These are phyloP conservation scores for Gonapodya prolifera DNA, from an alignment of 192 early-diverging fungal species.

Conservation along the genomic window DNA sequence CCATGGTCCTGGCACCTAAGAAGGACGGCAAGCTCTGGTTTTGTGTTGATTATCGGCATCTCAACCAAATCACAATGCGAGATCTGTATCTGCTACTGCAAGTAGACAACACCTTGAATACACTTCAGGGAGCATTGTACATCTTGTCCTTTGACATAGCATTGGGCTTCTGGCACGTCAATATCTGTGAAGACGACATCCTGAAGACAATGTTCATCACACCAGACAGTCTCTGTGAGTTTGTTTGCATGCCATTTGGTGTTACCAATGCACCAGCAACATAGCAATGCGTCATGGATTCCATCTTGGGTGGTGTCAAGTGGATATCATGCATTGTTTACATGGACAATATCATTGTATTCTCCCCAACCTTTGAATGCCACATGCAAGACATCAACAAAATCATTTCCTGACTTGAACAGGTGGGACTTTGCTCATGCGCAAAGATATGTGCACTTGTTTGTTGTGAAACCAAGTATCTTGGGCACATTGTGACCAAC, in stretches of 20 bases:
- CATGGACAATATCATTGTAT: constrained; percentile 30
- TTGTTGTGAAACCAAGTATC: background rate
- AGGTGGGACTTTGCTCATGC: background rate
- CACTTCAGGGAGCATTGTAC: background rate
- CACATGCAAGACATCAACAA: constrained; percentile 13
- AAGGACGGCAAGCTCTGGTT: background rate
- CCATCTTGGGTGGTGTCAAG: constrained; percentile 14
- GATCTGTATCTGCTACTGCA: background rate
- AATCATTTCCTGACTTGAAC: background rate
- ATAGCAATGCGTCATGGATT: constrained; percentile 24
- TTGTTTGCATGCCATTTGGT: constrained; percentile 24
- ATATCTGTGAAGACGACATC: constrained; percentile 10
- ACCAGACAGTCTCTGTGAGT: constrained; percentile 20
- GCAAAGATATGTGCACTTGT: background rate
- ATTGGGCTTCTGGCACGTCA: constrained; percentile 13
- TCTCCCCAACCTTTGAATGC: constrained; percentile 15
- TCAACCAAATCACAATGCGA: background rate
- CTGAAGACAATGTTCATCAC: constrained; percentile 18
- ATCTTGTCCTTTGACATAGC: background rate
- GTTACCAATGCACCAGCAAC: constrained; percentile 24
- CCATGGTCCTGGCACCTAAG: background rate
- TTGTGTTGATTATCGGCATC: background rate
- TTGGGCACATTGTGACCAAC: background rate
- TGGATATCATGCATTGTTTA: constrained; percentile 20
- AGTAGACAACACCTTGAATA: background rate